phyloP scores from a whole-genome alignment of 1,139 yeast species.

The Blastobotrys arbuscula region DNA sequence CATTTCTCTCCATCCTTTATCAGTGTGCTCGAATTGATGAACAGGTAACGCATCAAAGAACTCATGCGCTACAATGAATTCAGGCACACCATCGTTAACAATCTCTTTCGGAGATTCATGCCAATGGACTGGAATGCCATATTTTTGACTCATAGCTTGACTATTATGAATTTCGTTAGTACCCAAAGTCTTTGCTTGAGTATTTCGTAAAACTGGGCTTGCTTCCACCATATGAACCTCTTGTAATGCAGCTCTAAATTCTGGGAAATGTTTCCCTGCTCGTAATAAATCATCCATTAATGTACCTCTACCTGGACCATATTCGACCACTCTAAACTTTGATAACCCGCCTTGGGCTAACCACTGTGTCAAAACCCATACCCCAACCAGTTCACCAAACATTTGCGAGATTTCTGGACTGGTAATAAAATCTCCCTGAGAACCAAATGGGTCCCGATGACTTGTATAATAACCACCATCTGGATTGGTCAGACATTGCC shows the following conservation, averaged over 20 bases:
- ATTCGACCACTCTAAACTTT: conserved; percentile 58
- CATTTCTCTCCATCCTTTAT: conserved; percentile 64
- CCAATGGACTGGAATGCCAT: conserved; percentile 55
- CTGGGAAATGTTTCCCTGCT: conserved; percentile 28
- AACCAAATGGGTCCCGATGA: conserved; percentile 67
- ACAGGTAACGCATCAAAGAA: conserved; percentile 86
- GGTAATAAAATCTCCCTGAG: conserved; percentile 71
- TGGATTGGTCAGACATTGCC: conserved; percentile 78
- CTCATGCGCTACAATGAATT: conserved; percentile 75
- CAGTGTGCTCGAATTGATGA: conserved; percentile 57
- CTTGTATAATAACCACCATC: conserved; percentile 77
- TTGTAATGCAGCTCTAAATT: conserved; percentile 29
- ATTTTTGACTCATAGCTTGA: conserved; percentile 45
- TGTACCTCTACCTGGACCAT: conserved; percentile 87
- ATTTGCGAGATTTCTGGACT: conserved; percentile 85
- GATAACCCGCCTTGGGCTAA: conserved; percentile 48
- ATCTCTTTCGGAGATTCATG: conserved; percentile 61
- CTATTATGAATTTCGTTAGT: conserved; percentile 22
- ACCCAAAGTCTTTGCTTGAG: conserved; percentile 52
- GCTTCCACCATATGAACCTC: conserved; percentile 64
- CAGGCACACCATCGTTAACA: conserved; percentile 39
- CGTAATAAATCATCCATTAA: conserved; percentile 60
- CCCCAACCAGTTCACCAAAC: conserved; percentile 81
- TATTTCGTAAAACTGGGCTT: conserved; percentile 55
- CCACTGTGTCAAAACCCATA: conserved; percentile 61